Evolutionary conservation across 2,329 filamentous ascomycete species (phyloP), one percentile per base, ranked within the genome.

Genomic region (Monosporascus sp.): DNA sequence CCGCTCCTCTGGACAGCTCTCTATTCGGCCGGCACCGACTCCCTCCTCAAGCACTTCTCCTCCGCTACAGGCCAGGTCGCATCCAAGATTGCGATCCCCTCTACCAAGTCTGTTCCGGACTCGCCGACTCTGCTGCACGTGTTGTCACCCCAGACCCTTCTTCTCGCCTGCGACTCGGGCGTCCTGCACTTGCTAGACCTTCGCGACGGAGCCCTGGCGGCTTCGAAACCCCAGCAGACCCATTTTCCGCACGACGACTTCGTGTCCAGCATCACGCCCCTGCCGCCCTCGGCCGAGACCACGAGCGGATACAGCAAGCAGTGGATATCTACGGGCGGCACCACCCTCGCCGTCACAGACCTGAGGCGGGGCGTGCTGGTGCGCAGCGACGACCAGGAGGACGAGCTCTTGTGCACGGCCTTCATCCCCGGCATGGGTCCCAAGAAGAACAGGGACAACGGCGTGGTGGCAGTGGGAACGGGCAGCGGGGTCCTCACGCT

Each of bases 221-320:
- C 72, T 37, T 73, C 81, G 11, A 86, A 82, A 58, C 91, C 91
- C 1, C 81, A 86, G 22, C 88, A 92, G 65, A 91, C 90, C 9
- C 87, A 93, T 67, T 85, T 85, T 58, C 93, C 93, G 1, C 94
- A 99, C 72, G 85, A 89, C 63, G 93, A 97, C 74, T 97, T 96
- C 70, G 84, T 99, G 52, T 94, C 92, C 35, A 92, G 89, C 49
- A 79, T 99, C 45, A 88, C 89, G 1, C 86, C 92, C 1, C 81
- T 99, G 0, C 91, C 92, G 0, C 81, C 92, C 0, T 87, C 88
- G 2, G 80, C 86, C 31, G 84, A 88, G 52, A 94, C 88, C 69
- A 96, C 91, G 0, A 93, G 88, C 19, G 92, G 92, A 5, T 93
- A 89, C 68, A 85, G 89, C 63, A 96, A 96, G 72, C 93, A 97